A percentile compares a stretch with the other conserved stretches of the same genome.
phyloP scores from a whole-genome alignment of 345 rosid genomes.

The Arabidopsis suecica region DNA sequence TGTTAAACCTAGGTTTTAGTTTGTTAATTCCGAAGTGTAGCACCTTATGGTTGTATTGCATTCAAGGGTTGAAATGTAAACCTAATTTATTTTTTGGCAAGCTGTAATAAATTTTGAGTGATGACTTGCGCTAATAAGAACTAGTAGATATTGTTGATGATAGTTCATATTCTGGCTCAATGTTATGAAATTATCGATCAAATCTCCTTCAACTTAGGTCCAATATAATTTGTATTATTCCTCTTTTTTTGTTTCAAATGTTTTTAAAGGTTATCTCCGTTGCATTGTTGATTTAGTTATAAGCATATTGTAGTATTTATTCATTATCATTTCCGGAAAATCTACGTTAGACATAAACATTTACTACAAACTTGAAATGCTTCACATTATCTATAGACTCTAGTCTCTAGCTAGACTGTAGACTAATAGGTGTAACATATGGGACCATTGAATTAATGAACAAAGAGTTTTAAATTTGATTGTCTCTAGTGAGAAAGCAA shows the following conservation, averaged over 20 bases:
- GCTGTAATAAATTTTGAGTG: slow-evolving; percentile 18
- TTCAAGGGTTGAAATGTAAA: slow-evolving; percentile 10
- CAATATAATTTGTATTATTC: neutral
- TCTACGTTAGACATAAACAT: slow-evolving; percentile 5
- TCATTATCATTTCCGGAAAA: neutral
- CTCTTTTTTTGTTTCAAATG: neutral
- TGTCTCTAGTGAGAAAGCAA: slow-evolving; percentile 41
- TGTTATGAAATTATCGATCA: neutral
- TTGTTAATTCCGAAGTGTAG: slow-evolving; percentile 26
- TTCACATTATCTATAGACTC: slow-evolving; percentile 9
- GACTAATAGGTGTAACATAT: slow-evolving; percentile 32
- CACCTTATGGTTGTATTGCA: slow-evolving; percentile 16
- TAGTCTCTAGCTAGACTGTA: neutral
- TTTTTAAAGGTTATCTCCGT: neutral
- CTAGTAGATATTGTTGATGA: neutral
- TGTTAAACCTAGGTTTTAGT: slow-evolving; percentile 31
- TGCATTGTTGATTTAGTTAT: neutral
- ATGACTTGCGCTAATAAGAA: slow-evolving; percentile 19
- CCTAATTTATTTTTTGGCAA: slow-evolving; percentile 17
- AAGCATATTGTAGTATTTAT: neutral
- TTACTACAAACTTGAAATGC: slow-evolving; percentile 25
- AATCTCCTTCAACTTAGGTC: slow-evolving; percentile 5
- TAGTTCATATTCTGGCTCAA: neutral
- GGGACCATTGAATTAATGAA: slow-evolving; percentile 41
- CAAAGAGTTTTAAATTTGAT: slow-evolving; percentile 13